These are phyloP conservation scores for Aspergillus thermomutatus DNA, from an alignment of 2,329 filamentous ascomycete species.

Conservation along the genomic window DNA sequence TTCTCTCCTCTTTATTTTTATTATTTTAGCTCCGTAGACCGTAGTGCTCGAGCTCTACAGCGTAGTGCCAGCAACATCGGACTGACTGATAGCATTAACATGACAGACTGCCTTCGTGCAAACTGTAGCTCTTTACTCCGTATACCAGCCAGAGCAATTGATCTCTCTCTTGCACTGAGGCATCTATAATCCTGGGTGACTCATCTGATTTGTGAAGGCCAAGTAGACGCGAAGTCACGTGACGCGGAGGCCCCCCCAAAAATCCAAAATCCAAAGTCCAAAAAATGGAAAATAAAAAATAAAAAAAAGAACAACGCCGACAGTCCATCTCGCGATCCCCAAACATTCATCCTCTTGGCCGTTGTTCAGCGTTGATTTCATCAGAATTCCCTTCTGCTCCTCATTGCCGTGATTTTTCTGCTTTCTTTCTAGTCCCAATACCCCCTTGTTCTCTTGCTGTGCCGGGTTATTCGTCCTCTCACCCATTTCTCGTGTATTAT, in stretches of 20 bases:
- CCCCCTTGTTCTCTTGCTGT: background rate
- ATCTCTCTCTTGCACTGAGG: background rate
- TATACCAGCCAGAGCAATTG: background rate
- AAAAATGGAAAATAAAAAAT: slow-evolving; percentile 13
- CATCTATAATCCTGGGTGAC: background rate
- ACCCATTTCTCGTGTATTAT: slow-evolving; percentile 3
- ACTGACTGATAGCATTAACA: background rate
- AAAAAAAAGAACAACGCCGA: slow-evolving; percentile 20
- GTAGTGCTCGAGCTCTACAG: background rate
- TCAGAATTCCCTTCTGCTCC: background rate
- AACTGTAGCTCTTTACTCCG: background rate
- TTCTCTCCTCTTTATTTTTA: background rate
- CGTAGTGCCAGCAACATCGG: background rate
- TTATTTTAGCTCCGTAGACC: background rate
- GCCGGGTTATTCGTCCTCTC: background rate
- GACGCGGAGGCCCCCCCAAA: slow-evolving; percentile 10
- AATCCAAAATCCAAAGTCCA: slow-evolving; percentile 15
- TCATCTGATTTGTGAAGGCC: slow-evolving; percentile 3
- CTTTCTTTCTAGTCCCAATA: background rate
- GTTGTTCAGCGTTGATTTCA: background rate
- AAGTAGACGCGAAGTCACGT: slow-evolving; percentile 15
- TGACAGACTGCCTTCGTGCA: background rate
- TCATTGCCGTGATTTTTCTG: slow-evolving; percentile 7
- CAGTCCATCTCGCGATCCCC: slow-evolving; percentile 16
- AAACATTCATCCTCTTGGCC: slow-evolving; percentile 13